A percentile compares a stretch with the other conserved stretches of the same genome.
Conservation (phyloP, 306 rosid genomes). For the Trifolium repens region DNA sequence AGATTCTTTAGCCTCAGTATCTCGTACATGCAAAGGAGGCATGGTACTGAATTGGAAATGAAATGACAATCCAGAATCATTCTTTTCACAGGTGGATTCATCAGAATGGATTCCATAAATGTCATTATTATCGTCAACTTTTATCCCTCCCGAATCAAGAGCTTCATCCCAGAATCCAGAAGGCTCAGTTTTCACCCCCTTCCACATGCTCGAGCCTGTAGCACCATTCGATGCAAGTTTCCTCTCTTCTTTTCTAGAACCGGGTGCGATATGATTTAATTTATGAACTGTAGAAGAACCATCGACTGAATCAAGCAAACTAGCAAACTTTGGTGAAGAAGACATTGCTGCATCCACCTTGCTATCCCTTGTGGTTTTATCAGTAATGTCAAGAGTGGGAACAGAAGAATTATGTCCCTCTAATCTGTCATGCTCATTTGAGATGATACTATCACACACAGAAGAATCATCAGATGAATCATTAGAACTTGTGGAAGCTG, state of each 20-base stretch:
- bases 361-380: constrained; percentile 39
- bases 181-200: constrained; percentile 49
- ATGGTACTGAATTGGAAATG: constrained; percentile 50
- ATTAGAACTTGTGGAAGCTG: constrained; percentile 54
- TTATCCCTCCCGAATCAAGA: constrained; percentile 46
- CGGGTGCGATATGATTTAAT: constrained; percentile 46
- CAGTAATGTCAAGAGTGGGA: constrained; percentile 51
- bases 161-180: constrained; percentile 75
- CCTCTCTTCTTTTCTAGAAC: constrained; percentile 47
- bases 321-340: constrained; percentile 84
- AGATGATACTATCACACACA: constrained; percentile 65
- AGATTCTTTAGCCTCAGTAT: constrained; percentile 42
- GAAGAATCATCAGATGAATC: constrained; percentile 83
- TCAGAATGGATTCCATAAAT: constrained; percentile 36
- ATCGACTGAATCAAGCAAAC: constrained; percentile 64
- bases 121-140: constrained; percentile 39
- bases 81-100: constrained; percentile 40
- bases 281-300: constrained; percentile 51
- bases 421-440: constrained; percentile 62
- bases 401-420: constrained; percentile 56
- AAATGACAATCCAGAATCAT: constrained; percentile 51
- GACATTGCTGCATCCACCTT: constrained; percentile 51
- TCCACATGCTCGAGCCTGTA: constrained; percentile 37
- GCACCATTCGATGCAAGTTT: constrained; percentile 39
- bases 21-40: constrained; percentile 47